Base-by-base conservation (phyloP, 805 yeast species). In the Tetrapisispora arboricola region DNA sequence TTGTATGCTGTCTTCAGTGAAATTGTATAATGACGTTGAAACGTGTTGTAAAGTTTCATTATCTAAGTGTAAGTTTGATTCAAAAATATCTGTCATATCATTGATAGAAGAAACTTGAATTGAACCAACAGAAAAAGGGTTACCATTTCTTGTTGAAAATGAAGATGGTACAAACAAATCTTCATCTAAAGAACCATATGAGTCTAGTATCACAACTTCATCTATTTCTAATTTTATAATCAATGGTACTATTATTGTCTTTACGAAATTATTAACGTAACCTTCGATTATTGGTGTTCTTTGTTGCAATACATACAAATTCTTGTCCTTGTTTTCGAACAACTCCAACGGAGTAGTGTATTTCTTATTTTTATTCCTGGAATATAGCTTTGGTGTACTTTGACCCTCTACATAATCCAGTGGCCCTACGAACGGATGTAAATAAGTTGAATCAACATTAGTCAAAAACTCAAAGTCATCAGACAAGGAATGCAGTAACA, bases 381-480 rank as follows among this genome's bases (percentile, higher is more conserved):
- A 39, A 32, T 54, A 54, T 13, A 49, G 35, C 10, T 39, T 44
- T 2, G 49, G 47, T 28, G 41, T 43, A 3, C 25, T 37, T 28
- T 42, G 50, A 26, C 47, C 50, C 6, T 40, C 44, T 0, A 60
- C 54, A 43, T 65, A 65, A 54, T 86, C 96, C 11, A 72, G 63
- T 1, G 96, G 94, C 0, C 95, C 82, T 0, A 80, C 78, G 63
- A 90, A 85, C 3, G 97, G 95, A 54, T 82, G 84, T 8, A 87
- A 60, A 47, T 67, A 73, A 3, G 65, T 58, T 39, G 78, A 78
- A 50, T 82, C 81, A 22, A 88, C 60, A 13, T 72, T 54, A 10
- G 73, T 76, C 3, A 80, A 67, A 29, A 72, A 72, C 42, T 60
- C 46, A 43, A 80, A 72, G 4, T 66, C 68, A 18, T 34, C 26